Base-by-base conservation (phyloP, 2,329 filamentous ascomycete genomes). In the Amphichorda felina region DNA sequence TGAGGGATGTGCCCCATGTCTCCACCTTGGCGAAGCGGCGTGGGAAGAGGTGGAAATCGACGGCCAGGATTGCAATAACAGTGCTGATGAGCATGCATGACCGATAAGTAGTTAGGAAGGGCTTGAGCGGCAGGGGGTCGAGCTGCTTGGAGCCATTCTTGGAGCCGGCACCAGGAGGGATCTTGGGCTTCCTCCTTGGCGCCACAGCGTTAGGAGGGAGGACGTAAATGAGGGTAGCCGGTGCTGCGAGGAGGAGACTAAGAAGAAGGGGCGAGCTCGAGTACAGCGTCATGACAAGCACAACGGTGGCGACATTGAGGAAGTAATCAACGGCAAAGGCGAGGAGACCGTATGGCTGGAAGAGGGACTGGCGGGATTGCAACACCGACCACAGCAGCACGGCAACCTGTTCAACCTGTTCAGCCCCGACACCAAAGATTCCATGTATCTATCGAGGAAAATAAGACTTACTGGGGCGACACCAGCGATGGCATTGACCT, bases 1-100 rank as follows among this genome's bases (percentile, higher is more conserved):
- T 98, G 41, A 98, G 64, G n/a, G 89, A 96, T 2, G 89, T 95
- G 37, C 91, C 91, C 86, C 91, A 98, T n/a, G 85, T 95, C 60
- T 98, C 91, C 3, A 94, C 91, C 63, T 98, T 98, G 38, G 87
- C 91, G 54, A 96, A 96, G 22, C 91, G 80, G 19, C 91, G 76
- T 3, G 91, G 91, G 50, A 98, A 98, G 40, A 95, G 68, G 14
- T 71, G 77, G 54, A 98, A 98, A 59, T 98, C 91, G 35, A 98
- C 91, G 13, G 91, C 91, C n/a, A 98, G 71, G 46, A 98, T 96
- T 35, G 86, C 84, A 31, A 91, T 62, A 50, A 85, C 93, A 7
- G 91, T 98, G 44, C 83, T 71, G 34, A 94, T 70, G 69, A 98
- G 77, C 87, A 98, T 94, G 34, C 77, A 75, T 3, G 86, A 88